Evolutionary conservation across 345 rosid species (phyloP), one percentile per base, ranked within the genome.

Genomic region (Kernera saxatilis): DNA sequence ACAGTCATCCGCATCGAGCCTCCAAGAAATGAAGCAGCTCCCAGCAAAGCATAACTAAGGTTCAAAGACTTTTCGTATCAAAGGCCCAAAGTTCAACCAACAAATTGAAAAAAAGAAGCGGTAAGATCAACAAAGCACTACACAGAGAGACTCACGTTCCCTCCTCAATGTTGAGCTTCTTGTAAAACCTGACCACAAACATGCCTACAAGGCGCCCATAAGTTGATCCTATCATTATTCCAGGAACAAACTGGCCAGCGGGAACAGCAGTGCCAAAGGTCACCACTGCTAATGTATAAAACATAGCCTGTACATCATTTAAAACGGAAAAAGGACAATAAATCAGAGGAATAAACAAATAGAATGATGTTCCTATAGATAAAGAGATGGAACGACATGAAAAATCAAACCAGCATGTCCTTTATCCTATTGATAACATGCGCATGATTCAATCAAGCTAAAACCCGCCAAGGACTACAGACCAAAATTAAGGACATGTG

Each of bases 1-100:
- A 94, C 99, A 18, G 99, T 94, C 93, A 94, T 91, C 71, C 99
- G 83, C 97, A 91, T 93, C 55, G 98, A 94, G 73, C 99, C 99
- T 30, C 98, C 98, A 64, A 94, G 97, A 82, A 94, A 91, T 39
- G 98, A 89, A 85, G 99, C 99, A 76, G 96, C 99, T 73, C 99
- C 99, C 51, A 91, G 83, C 67, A 94, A 72, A 67, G 99, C 99
- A 82, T 94, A 94, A 26, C 99, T 94, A 79, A 22, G 73, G 66
- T 67, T 55, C 45, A 75, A 62, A 44, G 9, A 53, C 0, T 0
- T 40, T 39, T 62, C 45, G 59, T 68, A 75, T 62, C 52, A 69
- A 55, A 70, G 49, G 59, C 25, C 55, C 61, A 62, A 39, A 50
- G 56, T 50, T 50, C 54, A 69, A 25, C n/a, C 43, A 52, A 18